These are phyloP conservation scores for Hordeum marinum DNA, from an alignment of 176 grass and related monocot species.

Conservation along the genomic window DNA sequence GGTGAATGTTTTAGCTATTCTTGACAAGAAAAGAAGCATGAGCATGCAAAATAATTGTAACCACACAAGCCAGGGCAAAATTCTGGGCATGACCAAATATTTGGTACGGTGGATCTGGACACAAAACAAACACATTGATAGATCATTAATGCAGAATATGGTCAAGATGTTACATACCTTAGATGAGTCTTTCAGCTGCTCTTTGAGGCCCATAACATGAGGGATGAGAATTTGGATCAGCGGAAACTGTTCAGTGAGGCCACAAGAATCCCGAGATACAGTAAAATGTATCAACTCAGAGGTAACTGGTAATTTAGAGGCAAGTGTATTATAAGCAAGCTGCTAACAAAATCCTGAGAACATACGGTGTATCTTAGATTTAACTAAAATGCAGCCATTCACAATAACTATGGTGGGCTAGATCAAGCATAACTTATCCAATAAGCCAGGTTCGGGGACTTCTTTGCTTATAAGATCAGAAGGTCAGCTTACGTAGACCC, in stretches of 20 bases:
- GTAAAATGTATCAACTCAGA: conserved; percentile 97
- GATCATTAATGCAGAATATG: conserved; percentile 2
- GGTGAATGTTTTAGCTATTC: not conserved
- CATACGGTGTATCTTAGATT: not conserved
- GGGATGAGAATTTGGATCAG: conserved; percentile 87
- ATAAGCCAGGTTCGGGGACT: conserved; percentile 9
- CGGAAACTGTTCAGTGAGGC: conserved; percentile 58
- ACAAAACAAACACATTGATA: not conserved
- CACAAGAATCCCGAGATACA: conserved; percentile 62
- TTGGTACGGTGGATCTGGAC: not conserved
- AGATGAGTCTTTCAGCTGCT: conserved; percentile 78
- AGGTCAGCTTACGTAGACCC: not conserved
- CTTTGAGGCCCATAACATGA: conserved; percentile 87
- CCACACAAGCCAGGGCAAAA: not conserved
- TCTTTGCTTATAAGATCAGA: conserved; percentile 9
- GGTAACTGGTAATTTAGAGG: conserved; percentile 54
- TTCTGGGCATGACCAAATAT: not conserved
- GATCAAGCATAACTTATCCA: conserved; percentile 8
- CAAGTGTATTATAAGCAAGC: conserved; percentile 28
- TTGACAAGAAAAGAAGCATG: not conserved
- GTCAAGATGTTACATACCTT: conserved; percentile 47
- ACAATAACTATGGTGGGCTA: not conserved
- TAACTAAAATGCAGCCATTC: not conserved
- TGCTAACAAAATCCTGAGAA: conserved; percentile 9
- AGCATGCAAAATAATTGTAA: not conserved